A percentile compares a stretch with the other conserved stretches of the same genome.
Conservation (phyloP, 257 asterid species). For the Dorcoceras hygrometricum region DNA sequence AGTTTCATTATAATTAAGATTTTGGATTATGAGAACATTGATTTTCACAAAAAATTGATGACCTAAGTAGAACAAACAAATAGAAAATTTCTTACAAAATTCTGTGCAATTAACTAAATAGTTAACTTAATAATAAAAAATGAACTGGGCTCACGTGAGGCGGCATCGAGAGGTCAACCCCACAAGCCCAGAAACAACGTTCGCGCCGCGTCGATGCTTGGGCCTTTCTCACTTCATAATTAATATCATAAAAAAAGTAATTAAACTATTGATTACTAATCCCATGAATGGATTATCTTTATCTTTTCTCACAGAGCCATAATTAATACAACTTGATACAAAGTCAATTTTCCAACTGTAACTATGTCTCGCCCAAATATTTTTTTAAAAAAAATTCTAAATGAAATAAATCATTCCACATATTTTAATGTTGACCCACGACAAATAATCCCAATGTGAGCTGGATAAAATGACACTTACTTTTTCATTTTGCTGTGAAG, state of each 20-base stretch:
- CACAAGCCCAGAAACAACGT: constrained; percentile 26
- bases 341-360: not conserved
- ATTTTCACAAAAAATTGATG: too few relatives aligned
- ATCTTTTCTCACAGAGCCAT: too few relatives aligned
- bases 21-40: too few relatives aligned
- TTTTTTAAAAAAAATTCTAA: too few relatives aligned
- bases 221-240: constrained; percentile 3
- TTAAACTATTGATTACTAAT: not conserved
- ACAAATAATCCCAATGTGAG: constrained; percentile 18
- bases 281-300: not conserved
- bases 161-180: constrained; percentile 20
- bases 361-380: not conserved
- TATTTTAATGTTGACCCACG: not conserved
- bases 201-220: constrained; percentile 33
- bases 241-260: too few relatives aligned
- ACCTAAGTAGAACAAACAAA: too few relatives aligned
- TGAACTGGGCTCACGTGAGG: constrained; percentile 45
- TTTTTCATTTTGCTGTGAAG: too few relatives aligned
- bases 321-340: not conserved
- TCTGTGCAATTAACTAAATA: not conserved
- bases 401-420: not conserved
- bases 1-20: too few relatives aligned
- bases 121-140: not conserved
- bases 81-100: too few relatives aligned
- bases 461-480: constrained; percentile 17